Conservation (phyloP, 2,329 filamentous ascomycete genomes). For the Colletotrichum musicola region DNA sequence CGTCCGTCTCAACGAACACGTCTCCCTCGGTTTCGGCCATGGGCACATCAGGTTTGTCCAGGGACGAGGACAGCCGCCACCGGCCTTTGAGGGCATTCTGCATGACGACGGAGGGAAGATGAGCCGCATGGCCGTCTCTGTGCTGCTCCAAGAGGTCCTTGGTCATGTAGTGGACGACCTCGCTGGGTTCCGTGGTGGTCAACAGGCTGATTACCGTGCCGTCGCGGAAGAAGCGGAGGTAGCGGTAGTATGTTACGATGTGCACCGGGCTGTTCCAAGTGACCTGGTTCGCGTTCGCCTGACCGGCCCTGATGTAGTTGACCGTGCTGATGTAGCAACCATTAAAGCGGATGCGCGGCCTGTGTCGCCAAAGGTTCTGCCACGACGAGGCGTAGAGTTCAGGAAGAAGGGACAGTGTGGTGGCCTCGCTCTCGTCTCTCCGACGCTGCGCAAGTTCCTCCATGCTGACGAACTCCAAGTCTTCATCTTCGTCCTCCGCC, state of each 20-base stretch:
- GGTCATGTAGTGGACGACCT: constrained; percentile 87
- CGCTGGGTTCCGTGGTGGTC: constrained; percentile 83
- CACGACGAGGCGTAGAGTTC: constrained; percentile 65
- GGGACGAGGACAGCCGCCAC: constrained; percentile 55
- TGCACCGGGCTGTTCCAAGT: constrained; percentile 88
- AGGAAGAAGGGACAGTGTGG: constrained; percentile 57
- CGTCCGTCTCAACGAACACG: constrained; percentile 88
- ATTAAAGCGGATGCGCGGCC: constrained; percentile 92
- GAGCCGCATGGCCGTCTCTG: constrained; percentile 46
- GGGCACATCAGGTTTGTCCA: constrained; percentile 48
- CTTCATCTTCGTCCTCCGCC: constrained; percentile 48
- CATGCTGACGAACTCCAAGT: constrained; percentile 50
- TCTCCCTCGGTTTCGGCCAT: constrained; percentile 70
- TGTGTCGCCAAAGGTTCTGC: constrained; percentile 80
- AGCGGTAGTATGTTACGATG: constrained; percentile 98
- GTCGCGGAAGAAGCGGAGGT: constrained; percentile 92
- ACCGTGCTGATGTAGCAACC: constrained; percentile 97
- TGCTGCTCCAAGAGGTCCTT: constrained; percentile 73
- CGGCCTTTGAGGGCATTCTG: constrained; percentile 71
- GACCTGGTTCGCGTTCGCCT: constrained; percentile 75
- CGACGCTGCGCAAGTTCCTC: constrained; percentile 52
- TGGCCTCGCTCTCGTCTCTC: constrained; percentile 48
- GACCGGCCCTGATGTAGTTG: constrained; percentile 91
- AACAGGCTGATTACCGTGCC: constrained; percentile 85
- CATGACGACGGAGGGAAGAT: constrained; percentile 69